phyloP scores from a whole-genome alignment of 768 basidiomycete genomes.

The Tubosaeta brunneosetosa region DNA sequence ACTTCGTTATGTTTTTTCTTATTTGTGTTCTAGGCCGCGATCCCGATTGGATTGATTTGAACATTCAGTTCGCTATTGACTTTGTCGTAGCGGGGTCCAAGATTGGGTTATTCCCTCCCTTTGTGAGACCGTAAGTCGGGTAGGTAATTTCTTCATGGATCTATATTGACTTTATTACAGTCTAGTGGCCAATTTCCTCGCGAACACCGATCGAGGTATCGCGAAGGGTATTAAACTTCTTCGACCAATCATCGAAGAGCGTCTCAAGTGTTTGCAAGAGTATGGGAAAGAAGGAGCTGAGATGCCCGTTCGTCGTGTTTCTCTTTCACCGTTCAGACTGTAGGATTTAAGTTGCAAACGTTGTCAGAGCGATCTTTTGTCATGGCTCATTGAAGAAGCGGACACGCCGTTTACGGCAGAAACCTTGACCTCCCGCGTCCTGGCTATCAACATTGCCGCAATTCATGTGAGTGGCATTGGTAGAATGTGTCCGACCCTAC shows the following conservation, averaged over 20 bases:
- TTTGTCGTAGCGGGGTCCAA: slow-evolving; percentile 15
- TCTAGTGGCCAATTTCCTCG: neutral
- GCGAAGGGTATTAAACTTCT: slow-evolving; percentile 14
- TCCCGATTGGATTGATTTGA: slow-evolving; percentile 30
- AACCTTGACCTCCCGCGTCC: slow-evolving; percentile 12
- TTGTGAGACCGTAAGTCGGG: slow-evolving; percentile 29
- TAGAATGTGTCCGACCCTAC: neutral
- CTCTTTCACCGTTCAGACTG: neutral
- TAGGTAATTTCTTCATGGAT: neutral
- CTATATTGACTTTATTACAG: neutral
- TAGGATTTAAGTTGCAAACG: neutral
- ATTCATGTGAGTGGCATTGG: slow-evolving; percentile 12
- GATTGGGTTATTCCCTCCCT: slow-evolving; percentile 29
- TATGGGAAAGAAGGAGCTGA: neutral
- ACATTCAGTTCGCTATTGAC: slow-evolving; percentile 26
- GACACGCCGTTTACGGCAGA: slow-evolving; percentile 3
- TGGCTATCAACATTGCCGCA: slow-evolving; percentile 20
- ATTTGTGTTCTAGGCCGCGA: slow-evolving; percentile 5
- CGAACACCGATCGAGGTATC: neutral
- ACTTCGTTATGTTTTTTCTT: too few relatives aligned
- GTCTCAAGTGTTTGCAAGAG: neutral
- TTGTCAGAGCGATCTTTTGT: slow-evolving; percentile 30
- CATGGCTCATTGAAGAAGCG: slow-evolving; percentile 31
- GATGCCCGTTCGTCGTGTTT: slow-evolving; percentile 2
- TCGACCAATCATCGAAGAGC: slow-evolving; percentile 22